Conservation (phyloP, 2,329 filamentous ascomycete genomes). For the Trichoderma citrinoviride region DNA sequence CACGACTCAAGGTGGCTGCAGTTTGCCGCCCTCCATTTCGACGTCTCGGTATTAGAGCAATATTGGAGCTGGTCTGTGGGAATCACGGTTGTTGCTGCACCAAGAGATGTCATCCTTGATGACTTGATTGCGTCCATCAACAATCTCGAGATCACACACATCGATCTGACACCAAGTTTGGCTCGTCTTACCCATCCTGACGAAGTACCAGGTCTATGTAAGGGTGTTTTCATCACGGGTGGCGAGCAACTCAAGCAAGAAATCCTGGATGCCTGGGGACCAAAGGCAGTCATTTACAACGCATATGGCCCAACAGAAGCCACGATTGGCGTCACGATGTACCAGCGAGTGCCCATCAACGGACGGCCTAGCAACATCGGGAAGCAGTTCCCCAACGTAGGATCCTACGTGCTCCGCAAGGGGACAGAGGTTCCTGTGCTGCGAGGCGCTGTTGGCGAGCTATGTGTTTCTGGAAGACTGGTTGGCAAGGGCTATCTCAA, state of each 20-base stretch:
- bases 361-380: slow-evolving; percentile 88
- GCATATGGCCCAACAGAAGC: slow-evolving; percentile 90
- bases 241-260: slow-evolving; percentile 87
- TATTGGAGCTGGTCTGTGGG: slow-evolving; percentile 96
- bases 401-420: slow-evolving; percentile 72
- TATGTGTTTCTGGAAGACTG: slow-evolving; percentile 82
- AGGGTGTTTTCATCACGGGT: slow-evolving; percentile 88
- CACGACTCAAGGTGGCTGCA: slow-evolving; percentile 77
- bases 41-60: slow-evolving; percentile 88
- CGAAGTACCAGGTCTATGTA: slow-evolving; percentile 75
- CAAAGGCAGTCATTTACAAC: slow-evolving; percentile 79
- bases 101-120: slow-evolving; percentile 80
- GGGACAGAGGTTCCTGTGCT: slow-evolving; percentile 69
- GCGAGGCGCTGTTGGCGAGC: slow-evolving; percentile 76
- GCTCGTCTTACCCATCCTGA: slow-evolving; percentile 75
- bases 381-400: slow-evolving; percentile 81
- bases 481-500: slow-evolving; percentile 90
- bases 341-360: slow-evolving; percentile 71
- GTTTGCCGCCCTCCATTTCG: slow-evolving; percentile 92
- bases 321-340: slow-evolving; percentile 91
- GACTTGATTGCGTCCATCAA: slow-evolving; percentile 74
- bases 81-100: slow-evolving; percentile 77
- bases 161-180: slow-evolving; percentile 86
- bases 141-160: slow-evolving; percentile 75
- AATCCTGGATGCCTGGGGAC: slow-evolving; percentile 82